phyloP scores from a whole-genome alignment of 1,284 basidiomycete species.

The Apiotrichum sp. region DNA sequence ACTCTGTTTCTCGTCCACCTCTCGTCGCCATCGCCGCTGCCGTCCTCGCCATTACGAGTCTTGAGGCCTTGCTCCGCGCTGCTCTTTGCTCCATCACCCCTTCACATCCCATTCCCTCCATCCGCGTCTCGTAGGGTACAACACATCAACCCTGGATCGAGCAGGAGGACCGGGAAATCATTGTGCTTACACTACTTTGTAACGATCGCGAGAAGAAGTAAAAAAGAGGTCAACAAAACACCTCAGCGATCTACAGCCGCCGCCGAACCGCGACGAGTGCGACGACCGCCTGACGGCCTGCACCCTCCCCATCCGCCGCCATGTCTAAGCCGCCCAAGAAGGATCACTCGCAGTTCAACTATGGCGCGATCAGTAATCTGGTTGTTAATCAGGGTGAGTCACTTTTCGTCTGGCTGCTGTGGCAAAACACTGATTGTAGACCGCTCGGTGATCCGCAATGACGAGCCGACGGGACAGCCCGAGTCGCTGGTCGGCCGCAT shows the following conservation, averaged over 20 bases:
- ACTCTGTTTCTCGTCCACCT: too few species aligned
- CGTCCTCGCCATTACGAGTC: too few species aligned
- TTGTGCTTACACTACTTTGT: background rate
- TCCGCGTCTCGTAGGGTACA: too few species aligned
- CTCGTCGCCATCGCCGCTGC: too few species aligned
- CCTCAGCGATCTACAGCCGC: too few species aligned
- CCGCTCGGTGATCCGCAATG: slow-evolving; percentile 60
- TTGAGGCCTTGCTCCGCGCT: too few species aligned
- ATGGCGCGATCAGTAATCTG: slow-evolving; percentile 79
- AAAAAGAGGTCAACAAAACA: background rate
- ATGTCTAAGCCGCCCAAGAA: slow-evolving; percentile 46
- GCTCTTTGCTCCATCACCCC: too few species aligned
- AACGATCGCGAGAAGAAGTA: background rate
- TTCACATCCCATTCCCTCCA: too few species aligned
- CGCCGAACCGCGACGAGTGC: too few species aligned
- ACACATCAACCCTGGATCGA: too few species aligned
- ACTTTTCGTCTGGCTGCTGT: background rate
- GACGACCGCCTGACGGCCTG: background rate
- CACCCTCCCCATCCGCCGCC: background rate
- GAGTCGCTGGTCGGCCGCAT: slow-evolving; percentile 90
- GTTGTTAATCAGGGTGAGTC: slow-evolving; percentile 65
- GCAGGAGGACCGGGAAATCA: background rate
- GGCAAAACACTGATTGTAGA: slow-evolving; percentile 21
- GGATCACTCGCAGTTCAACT: slow-evolving; percentile 82
- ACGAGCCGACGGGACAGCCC: slow-evolving; percentile 92